Evolutionary conservation across 2,329 filamentous ascomycete species (phyloP), one percentile per base, ranked within the genome.

Genomic region (Trichophyton simii): DNA sequence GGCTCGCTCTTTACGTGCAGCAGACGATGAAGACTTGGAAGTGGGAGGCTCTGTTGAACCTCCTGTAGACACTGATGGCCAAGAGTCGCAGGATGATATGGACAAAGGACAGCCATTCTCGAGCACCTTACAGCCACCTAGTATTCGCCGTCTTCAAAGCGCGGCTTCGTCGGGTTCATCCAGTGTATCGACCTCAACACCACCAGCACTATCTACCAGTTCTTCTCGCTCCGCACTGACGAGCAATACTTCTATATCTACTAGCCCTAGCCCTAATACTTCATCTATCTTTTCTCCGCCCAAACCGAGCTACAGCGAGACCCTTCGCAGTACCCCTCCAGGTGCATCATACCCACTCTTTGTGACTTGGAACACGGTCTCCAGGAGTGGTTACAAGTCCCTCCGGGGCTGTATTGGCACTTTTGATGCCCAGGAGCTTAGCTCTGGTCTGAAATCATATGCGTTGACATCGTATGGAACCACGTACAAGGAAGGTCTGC

Each of bases 321-420:
- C n/a, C 11, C 41, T 58, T 25, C 48, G 58, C 48, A 61, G 52
- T 22, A 60, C 38, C 28, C 25, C 55, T 57, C 31, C 60, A 46
- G 54, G 61, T 36, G 22, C 59, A 31, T 28, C 60, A 31, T 84
- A 86, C 64, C 92, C 92, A 0, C 81, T 97, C 44, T 97, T 97
- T 72, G 89, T 99, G 55, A 96, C 91, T 6, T 97, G 92, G 91
- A 95, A 96, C 76, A 89, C 83, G 0, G 68, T 90, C 60, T 84
- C 82, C 6, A 73, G 78, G 67, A 77, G 72, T 60, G 82, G 84
- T 31, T 76, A 84, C 65, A 85, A 86, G 71, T 82, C 82, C 25
- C 82, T 99, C 48, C 87, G 94, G 63, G 94, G 94, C 63, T 99
- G 94, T 79, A 97, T 99, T 71, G 94, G 94, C 67, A 99, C 92